These are phyloP conservation scores for Cubamyces sp. DNA, from an alignment of 768 basidiomycete species.

Conservation along the genomic window DNA sequence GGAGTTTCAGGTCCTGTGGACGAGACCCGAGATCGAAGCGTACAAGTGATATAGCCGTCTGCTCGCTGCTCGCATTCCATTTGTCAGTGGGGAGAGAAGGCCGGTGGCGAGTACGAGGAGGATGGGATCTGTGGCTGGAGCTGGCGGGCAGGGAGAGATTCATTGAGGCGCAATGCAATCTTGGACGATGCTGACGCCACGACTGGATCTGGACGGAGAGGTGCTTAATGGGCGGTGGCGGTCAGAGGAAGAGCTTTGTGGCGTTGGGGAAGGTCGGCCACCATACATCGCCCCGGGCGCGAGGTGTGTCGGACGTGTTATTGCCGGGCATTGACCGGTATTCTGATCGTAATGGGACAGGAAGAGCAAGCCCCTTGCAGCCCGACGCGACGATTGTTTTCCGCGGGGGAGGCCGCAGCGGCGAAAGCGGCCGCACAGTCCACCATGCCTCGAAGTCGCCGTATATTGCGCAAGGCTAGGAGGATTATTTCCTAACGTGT, in stretches of 20 bases:
- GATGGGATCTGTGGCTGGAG: background rate
- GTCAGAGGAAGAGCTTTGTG: background rate
- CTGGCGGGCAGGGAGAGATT: background rate
- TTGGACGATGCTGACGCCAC: background rate
- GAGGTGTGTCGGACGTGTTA: background rate
- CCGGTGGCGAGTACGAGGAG: no score
- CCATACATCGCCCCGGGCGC: constrained; percentile 14
- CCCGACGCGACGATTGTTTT: background rate
- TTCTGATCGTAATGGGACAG: constrained; percentile 10
- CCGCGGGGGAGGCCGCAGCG: background rate
- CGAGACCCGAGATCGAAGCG: no score
- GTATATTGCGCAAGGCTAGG: background rate
- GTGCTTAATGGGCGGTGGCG: background rate
- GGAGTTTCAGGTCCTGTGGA: no score
- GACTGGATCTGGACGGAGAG: background rate
- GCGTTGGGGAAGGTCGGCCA: constrained; percentile 15
- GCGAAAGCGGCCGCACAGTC: background rate
- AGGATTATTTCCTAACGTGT: background rate
- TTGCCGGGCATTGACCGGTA: constrained; percentile 8
- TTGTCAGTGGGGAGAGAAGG: no score
- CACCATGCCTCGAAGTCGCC: background rate
- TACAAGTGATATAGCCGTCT: no score
- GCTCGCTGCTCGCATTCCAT: no score
- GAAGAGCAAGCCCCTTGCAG: background rate
- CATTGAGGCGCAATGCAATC: constrained; percentile 2